These are phyloP conservation scores for Marasmius fiardii DNA, from an alignment of 1,284 basidiomycete species.

Conservation along the genomic window DNA sequence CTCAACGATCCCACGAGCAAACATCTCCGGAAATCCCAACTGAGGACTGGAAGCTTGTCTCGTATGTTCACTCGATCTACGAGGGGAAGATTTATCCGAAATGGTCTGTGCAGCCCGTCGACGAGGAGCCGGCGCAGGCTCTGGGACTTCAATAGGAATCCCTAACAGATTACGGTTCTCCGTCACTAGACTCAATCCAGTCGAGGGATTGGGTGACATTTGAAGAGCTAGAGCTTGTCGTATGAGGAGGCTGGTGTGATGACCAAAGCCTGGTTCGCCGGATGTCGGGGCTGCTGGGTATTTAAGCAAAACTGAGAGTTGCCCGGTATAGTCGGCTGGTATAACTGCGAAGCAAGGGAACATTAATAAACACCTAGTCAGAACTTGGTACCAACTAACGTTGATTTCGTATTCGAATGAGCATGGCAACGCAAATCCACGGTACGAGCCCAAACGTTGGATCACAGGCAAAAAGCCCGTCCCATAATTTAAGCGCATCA, in stretches of 20 bases:
- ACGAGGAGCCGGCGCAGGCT: slow-evolving; percentile 40
- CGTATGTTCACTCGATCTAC: slow-evolving; percentile 19
- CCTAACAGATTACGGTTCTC: slow-evolving; percentile 79
- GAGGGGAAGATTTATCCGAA: slow-evolving; percentile 15
- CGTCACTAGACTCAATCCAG: slow-evolving; percentile 70
- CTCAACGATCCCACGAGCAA: slow-evolving; percentile 71
- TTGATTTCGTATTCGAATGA: slow-evolving; percentile 86
- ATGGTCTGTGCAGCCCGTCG: slow-evolving; percentile 25
- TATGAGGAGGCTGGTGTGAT: slow-evolving; percentile 69
- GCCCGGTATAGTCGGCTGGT: slow-evolving; percentile 78
- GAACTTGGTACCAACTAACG: slow-evolving; percentile 42
- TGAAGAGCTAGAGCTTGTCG: slow-evolving; percentile 80
- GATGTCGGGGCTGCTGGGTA: slow-evolving; percentile 61
- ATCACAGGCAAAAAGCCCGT: slow-evolving; percentile 86
- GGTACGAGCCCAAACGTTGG: slow-evolving; percentile 68
- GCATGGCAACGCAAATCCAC: slow-evolving; percentile 89
- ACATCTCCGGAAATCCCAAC: slow-evolving; percentile 61
- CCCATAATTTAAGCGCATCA: slow-evolving; percentile 84
- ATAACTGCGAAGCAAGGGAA: slow-evolving; percentile 55
- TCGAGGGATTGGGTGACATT: slow-evolving; percentile 67
- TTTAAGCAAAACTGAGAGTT: slow-evolving; percentile 79
- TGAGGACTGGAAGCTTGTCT: slow-evolving; percentile 40
- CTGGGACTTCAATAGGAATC: slow-evolving; percentile 64
- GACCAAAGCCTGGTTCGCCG: slow-evolving; percentile 30
- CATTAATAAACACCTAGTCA: slow-evolving; percentile 6